Evolutionary conservation across 495 filamentous ascomycete genomes (phyloP).

Genomic region (Penicillium parvum): DNA sequence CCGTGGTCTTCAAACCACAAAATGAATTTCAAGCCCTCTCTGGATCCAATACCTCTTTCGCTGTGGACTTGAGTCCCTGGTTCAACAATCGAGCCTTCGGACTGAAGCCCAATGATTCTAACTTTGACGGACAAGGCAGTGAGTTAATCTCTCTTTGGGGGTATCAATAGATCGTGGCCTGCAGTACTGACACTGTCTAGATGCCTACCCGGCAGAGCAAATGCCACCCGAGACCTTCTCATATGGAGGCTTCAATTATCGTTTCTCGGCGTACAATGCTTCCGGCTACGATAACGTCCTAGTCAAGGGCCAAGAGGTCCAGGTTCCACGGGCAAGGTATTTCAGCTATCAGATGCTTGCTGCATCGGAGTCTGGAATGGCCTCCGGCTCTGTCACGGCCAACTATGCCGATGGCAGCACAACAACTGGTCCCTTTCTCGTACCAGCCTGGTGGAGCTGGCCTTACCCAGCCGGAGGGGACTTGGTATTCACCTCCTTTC

Average conservation of each 20-base stretch:
- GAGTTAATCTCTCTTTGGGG: not conserved
- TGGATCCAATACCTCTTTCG: slow-evolving; percentile 7
- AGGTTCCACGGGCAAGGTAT: slow-evolving; percentile 28
- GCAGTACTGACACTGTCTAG: slow-evolving; percentile 6
- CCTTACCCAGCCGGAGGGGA: slow-evolving; percentile 48
- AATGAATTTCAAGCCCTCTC: slow-evolving; percentile 15
- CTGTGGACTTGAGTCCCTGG: slow-evolving; percentile 28
- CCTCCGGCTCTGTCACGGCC: slow-evolving; percentile 42
- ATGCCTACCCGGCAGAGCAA: slow-evolving; percentile 42
- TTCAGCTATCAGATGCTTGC: slow-evolving; percentile 48
- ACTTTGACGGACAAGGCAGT: slow-evolving; percentile 36
- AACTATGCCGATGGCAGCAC: slow-evolving; percentile 43
- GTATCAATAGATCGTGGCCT: not conserved
- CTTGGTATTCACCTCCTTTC: slow-evolving; percentile 45
- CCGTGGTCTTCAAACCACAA: slow-evolving; percentile 23
- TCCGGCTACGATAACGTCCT: slow-evolving; percentile 42
- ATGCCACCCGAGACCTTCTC: slow-evolving; percentile 36
- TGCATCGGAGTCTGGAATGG: slow-evolving; percentile 39
- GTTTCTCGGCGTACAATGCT: slow-evolving; percentile 44
- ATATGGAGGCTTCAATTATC: slow-evolving; percentile 42
- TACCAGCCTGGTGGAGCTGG: slow-evolving; percentile 45
- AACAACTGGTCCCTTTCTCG: slow-evolving; percentile 37
- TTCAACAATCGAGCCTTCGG: slow-evolving; percentile 47
- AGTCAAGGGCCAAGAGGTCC: slow-evolving; percentile 37
- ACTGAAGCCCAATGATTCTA: slow-evolving; percentile 35